Evolutionary conservation across 768 basidiomycete species (phyloP).

Genomic region (Neoboletus magnificus): DNA sequence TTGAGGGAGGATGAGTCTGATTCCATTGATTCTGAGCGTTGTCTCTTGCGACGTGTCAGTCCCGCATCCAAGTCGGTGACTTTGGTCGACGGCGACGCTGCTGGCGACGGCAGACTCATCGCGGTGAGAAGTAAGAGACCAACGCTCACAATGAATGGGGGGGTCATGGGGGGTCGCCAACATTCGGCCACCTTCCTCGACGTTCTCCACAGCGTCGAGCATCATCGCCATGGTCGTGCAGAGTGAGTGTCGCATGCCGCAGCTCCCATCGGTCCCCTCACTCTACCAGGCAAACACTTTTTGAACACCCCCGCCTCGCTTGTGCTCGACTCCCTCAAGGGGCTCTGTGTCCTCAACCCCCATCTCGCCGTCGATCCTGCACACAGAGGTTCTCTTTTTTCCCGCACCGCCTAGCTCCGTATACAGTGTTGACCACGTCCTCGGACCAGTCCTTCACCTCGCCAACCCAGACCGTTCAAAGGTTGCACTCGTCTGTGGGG

Average conservation of each 20-base stretch:
- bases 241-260: neutral
- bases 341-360: slow-evolving; percentile 69
- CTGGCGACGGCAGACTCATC: slow-evolving; percentile 45
- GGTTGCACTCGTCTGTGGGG: slow-evolving; percentile 79
- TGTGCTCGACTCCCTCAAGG: slow-evolving; percentile 75
- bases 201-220: neutral
- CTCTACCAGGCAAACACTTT: slow-evolving; percentile 60
- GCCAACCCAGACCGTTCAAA: slow-evolving; percentile 54
- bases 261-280: neutral
- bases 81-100: slow-evolving; percentile 43
- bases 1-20: slow-evolving; percentile 76
- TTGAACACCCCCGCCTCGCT: slow-evolving; percentile 66
- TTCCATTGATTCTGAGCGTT: slow-evolving; percentile 73
- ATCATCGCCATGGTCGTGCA: neutral
- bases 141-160: neutral
- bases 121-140: slow-evolving; percentile 10
- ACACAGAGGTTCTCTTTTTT: slow-evolving; percentile 57
- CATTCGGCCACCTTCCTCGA: neutral
- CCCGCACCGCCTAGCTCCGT: neutral
- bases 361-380: slow-evolving; percentile 63
- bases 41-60: slow-evolving; percentile 54
- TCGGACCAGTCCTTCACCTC: slow-evolving; percentile 56
- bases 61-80: slow-evolving; percentile 35
- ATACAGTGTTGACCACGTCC: neutral
- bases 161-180: slow-evolving; percentile 13